Percentiles rank a stretch among this genome's conserved stretches.
phyloP scores from a whole-genome alignment of 257 asterid species.

The Paraleonurus japonicus region DNA sequence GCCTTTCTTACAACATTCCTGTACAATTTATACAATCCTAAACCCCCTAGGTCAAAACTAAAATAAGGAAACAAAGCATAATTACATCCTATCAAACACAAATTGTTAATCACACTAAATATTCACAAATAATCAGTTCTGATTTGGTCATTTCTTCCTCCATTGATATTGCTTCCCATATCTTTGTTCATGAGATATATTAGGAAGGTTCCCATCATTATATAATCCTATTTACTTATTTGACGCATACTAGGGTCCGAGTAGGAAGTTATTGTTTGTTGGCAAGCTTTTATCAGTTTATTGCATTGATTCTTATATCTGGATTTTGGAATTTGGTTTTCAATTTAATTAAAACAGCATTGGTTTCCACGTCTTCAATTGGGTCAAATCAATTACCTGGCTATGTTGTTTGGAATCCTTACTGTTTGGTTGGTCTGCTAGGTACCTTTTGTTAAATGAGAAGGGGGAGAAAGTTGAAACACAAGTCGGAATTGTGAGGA shows the following conservation, averaged over 20 bases:
- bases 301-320: neutral
- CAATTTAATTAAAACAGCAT: neutral
- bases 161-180: too few relatives aligned
- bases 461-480: conserved; percentile 85
- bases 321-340: neutral
- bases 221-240: neutral
- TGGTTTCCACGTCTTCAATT: neutral
- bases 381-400: conserved; percentile 1
- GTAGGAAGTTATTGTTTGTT: neutral
- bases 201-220: too few relatives aligned
- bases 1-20: too few relatives aligned
- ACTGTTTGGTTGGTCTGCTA: conserved; percentile 30
- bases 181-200: too few relatives aligned
- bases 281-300: neutral
- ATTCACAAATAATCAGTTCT: too few relatives aligned
- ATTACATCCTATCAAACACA: too few relatives aligned
- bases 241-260: neutral
- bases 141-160: too few relatives aligned
- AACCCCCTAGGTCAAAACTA: too few relatives aligned
- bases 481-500: conserved; percentile 87
- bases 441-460: conserved; percentile 90
- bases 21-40: too few relatives aligned
- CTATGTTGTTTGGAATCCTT: conserved; percentile 16
- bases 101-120: too few relatives aligned
- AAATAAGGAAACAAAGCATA: too few relatives aligned